A percentile compares a stretch with the other conserved stretches of the same genome.
phyloP scores from a whole-genome alignment of 2,329 filamentous ascomycete genomes.

The Fusarium pseudograminearum region DNA sequence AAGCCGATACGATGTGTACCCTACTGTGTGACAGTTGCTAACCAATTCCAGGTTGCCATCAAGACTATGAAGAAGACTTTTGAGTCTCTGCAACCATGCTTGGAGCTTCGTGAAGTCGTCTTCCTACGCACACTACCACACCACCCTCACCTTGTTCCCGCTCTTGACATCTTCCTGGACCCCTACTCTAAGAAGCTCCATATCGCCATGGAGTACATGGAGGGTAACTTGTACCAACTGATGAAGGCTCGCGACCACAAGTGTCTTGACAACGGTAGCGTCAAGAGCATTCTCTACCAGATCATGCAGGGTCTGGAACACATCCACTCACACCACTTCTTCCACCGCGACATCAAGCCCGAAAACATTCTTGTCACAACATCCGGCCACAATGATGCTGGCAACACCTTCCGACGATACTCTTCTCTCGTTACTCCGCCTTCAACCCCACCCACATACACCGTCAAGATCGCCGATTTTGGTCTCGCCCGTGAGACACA shows the following conservation, averaged over 20 bases:
- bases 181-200: conserved; percentile 96
- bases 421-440: conserved; percentile 94
- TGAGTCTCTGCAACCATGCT: conserved; percentile 87
- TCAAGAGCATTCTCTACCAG: conserved; percentile 98
- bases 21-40: conserved; percentile 31
- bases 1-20: conserved; percentile 57
- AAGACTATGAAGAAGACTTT: conserved; percentile 99
- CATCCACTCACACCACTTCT: conserved; percentile 97
- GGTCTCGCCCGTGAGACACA: conserved; percentile 97
- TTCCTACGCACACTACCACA: conserved; percentile 90
- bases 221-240: conserved; percentile 96
- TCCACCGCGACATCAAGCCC: conserved; percentile 98
- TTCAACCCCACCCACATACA: conserved; percentile 91
- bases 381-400: conserved; percentile 83
- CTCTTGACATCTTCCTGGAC: conserved; percentile 97
- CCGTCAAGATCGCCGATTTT: conserved; percentile 98
- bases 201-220: conserved; percentile 99
- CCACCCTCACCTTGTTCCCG: conserved; percentile 94
- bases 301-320: conserved; percentile 97
- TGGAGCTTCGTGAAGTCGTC: conserved; percentile 96
- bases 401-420: conserved; percentile 90
- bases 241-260: conserved; percentile 99
- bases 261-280: conserved; percentile 85
- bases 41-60: conserved; percentile 81
- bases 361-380: conserved; percentile 98